Percentiles rank a stretch among this genome's conserved stretches.
These are phyloP conservation scores for Pythium brachiatum DNA, from an alignment of 352 stramenopile species.

Conservation along the genomic window DNA sequence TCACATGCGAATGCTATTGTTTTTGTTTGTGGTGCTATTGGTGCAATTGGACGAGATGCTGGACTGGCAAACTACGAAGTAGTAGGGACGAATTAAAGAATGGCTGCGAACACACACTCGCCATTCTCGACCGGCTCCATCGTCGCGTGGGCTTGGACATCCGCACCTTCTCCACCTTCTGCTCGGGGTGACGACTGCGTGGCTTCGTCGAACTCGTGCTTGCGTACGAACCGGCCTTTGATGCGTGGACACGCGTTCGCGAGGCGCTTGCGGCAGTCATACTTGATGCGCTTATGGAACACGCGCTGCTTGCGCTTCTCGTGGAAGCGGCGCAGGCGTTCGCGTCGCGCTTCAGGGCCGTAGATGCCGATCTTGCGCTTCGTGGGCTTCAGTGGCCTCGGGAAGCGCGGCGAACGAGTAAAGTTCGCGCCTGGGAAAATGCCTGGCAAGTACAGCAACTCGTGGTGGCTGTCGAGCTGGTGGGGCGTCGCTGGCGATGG, in stretches of 20 bases:
- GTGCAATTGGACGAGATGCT: no score
- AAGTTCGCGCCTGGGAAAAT: background rate
- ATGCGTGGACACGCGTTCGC: slow-evolving; percentile 64
- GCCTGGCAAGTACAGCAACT: background rate
- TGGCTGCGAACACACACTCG: no score
- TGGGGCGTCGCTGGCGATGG: background rate
- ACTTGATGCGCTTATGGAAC: slow-evolving; percentile 73
- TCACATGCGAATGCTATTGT: no score
- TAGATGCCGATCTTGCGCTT: slow-evolving; percentile 64
- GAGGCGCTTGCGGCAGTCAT: slow-evolving; percentile 65
- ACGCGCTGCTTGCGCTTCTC: slow-evolving; percentile 73
- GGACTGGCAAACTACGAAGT: no score
- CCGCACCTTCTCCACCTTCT: no score
- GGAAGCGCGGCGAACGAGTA: background rate
- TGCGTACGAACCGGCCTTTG: slow-evolving; percentile 68
- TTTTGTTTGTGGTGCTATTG: no score
- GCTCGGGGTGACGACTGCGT: background rate
- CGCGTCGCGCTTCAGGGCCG: slow-evolving; percentile 40
- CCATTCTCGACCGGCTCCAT: no score
- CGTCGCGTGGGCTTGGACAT: no score
- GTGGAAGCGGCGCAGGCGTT: slow-evolving; percentile 62
- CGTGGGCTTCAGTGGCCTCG: background rate
- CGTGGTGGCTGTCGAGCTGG: background rate
- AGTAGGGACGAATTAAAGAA: no score
- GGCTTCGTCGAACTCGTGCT: slow-evolving; percentile 8